Evolutionary conservation across 805 yeast species (phyloP), one percentile per base, ranked within the genome.

Genomic region (Metschnikowia cubensis): DNA sequence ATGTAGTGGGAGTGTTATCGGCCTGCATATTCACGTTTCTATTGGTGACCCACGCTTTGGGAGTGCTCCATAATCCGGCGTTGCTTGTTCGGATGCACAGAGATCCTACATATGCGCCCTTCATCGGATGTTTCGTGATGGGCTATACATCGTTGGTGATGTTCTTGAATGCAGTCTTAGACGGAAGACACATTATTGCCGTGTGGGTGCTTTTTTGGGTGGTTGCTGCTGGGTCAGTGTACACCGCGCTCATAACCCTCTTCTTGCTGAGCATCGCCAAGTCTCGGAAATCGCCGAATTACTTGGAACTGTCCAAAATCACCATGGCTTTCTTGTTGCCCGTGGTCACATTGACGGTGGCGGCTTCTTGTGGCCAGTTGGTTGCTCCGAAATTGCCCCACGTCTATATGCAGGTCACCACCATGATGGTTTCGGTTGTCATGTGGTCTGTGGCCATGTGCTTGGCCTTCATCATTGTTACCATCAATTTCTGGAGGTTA

Each of bases 41-140:
- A 1, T 73, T 75, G 14, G 32, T 69, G 10, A 64, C 81, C 31
- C 71, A 80, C 35, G 48, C 73, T 1, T 52, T 75, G 29, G 76
- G 80, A 44, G 46, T 78, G 25, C 18, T 67, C 6, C 63, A 66
- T 35, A 71, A 76, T 54, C 59, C 64, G 10, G 40, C 8, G 4
- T 45, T 58, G 36, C 35, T 56, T 47, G 57, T 47, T n/a, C 49
- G 47, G 36, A 52, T 56, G 42, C 61, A 69, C 47, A 46, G 61
- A 17, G 69, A 70, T 48, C 75, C 82, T 1, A 61, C 65, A 2
- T 69, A 77, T 35, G 79, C 83, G 42, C 82, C 83, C 2, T 88
- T 83, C 59, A 69, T 88, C 69, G 96, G 96, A 6, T 83, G 92
- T 54, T 77, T 79, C 50, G 84, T 89, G 15, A 90, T 90, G 96